Conservation (phyloP, 164 flowering plant genomes). For the Saururus chinensis region DNA sequence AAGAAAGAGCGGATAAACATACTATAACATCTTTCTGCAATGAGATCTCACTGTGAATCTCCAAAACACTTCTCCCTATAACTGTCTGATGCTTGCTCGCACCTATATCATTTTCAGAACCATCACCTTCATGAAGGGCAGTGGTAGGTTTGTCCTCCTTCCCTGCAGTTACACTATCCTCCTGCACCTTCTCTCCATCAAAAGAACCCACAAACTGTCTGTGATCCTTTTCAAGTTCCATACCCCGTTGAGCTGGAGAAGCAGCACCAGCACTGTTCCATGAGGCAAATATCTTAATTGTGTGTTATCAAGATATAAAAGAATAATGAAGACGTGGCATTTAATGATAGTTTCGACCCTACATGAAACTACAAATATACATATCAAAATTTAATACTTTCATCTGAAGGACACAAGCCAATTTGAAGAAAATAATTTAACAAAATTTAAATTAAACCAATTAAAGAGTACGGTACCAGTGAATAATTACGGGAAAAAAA, state of each 20-base stretch:
- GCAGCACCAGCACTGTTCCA: constrained; percentile 31
- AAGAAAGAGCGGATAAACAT: background rate
- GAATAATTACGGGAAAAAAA: no score
- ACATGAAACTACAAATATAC: no score
- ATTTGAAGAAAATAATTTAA: no score
- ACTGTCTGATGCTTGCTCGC: constrained; percentile 20
- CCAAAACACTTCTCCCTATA: constrained; percentile 17
- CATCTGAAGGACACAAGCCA: no score
- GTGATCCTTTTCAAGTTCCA: constrained; percentile 16
- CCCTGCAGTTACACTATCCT: constrained; percentile 10
- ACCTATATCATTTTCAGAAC: constrained; percentile 13
- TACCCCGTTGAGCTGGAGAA: constrained; percentile 14
- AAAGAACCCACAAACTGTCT: background rate
- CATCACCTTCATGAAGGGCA: constrained; percentile 8
- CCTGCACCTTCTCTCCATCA: constrained; percentile 6
- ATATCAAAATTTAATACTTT: no score
- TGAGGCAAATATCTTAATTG: background rate
- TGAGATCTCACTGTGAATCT: constrained; percentile 19
- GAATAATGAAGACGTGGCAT: no score
- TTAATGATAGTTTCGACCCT: no score
- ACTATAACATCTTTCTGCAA: constrained; percentile 35
- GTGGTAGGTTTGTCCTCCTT: constrained; percentile 14
- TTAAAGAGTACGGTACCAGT: no score
- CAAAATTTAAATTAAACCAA: no score
- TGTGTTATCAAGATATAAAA: no score